Evolutionary conservation across 441 rosid genomes (phyloP).

Genomic region (Macaranga tanarius): DNA sequence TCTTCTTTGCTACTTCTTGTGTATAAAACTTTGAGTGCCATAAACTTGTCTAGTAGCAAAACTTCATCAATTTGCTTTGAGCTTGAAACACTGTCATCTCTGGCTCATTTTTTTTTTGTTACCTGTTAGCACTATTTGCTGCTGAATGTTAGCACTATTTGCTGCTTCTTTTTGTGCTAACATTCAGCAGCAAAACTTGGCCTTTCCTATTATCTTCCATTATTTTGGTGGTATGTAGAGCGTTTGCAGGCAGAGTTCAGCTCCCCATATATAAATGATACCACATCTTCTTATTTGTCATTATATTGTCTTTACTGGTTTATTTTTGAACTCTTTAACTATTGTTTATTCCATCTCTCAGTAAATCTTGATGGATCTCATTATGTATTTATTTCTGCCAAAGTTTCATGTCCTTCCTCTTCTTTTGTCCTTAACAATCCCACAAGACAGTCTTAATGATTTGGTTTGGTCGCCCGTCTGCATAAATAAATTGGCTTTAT

Average conservation of each 20-base stretch:
- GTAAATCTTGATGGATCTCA: conserved; percentile 14
- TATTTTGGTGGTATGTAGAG: neutral
- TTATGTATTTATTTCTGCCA: conserved; percentile 5
- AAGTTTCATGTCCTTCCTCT: conserved; percentile 8
- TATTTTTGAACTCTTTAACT: neutral
- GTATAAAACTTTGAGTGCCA: no score
- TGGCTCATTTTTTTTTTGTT: neutral
- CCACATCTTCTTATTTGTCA: neutral
- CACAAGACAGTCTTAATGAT: conserved; percentile 3
- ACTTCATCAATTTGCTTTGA: neutral
- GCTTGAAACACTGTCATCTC: neutral
- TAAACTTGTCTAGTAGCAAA: neutral
- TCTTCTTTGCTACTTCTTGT: neutral
- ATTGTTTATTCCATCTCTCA: conserved; percentile 12
- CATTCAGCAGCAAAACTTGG: conserved; percentile 2
- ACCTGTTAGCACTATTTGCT: neutral
- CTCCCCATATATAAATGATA: neutral
- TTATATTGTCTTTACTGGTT: neutral
- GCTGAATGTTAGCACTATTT: neutral
- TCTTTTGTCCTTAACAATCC: conserved; percentile 6
- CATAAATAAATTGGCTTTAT: neutral
- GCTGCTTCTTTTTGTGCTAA: neutral
- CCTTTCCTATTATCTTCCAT: neutral
- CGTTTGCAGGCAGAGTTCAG: conserved; percentile 1
- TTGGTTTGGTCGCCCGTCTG: conserved; percentile 3